Base-by-base conservation (phyloP, 768 basidiomycete species). In the Tulasnella sp. region DNA sequence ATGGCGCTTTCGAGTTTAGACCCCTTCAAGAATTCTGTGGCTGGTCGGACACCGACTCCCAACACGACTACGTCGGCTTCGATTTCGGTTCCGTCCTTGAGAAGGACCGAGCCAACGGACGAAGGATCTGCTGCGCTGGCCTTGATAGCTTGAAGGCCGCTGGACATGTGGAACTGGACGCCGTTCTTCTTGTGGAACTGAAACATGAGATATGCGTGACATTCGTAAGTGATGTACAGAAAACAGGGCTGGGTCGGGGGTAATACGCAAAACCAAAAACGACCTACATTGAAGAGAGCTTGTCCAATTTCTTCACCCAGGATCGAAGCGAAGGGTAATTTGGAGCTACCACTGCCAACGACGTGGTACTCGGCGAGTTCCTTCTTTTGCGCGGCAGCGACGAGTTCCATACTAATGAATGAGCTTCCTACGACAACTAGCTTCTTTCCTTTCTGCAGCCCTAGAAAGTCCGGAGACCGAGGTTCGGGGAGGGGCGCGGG, bases 321-420 rank as follows among this genome's bases (percentile, higher is more conserved):
- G 44, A 96, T 89, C n/a, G 85, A 84, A 83, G 95, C 91, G 84
- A 97, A 96, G 0, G 96, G 96, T 80, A 88, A 88, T 76, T 91
- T 88, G 82, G 93, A 93, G 91, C 91, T 92, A 1, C 95, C 95
- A 91, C 91, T 92, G 1, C 95, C 95, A 76, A 98, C 89, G 80
- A 97, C 91, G 81, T 94, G 91, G 68, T 96, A 91, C 40, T 92
- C 92, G 18, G 92, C 92, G 31, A 95, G 91, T 81, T 92, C 92
- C 76, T 93, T 91, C 82, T 91, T 91, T 10, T 90, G 85, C 2
- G 93, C 85, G 0, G 94, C 93, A n/a, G 87, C 88, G 9, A 94
- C 94, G n/a, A 95, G 87, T 84, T 96, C 94, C 94, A 98, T 94
- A 78, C 93, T 91, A 82, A 98, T 98, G 86, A 97, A 98, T 19